Percentiles rank a stretch among this genome's conserved stretches.
Evolutionary conservation across 192 early-diverging fungal species (phyloP).

Genomic region (Podila epigama): DNA sequence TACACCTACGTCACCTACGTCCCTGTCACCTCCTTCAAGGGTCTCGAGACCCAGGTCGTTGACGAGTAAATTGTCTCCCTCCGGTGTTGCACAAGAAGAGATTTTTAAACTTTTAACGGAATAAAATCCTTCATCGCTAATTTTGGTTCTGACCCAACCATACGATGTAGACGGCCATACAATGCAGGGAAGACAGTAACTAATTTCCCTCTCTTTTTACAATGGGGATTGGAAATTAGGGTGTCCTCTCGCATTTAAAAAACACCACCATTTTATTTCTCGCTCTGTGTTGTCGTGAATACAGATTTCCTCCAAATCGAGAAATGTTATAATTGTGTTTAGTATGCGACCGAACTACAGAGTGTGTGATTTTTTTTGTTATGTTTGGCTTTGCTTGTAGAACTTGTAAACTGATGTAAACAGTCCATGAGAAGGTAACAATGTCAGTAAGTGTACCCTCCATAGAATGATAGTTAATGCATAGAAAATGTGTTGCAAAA

Average conservation of each 20-base stretch:
- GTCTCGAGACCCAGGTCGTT: constrained; percentile 74
- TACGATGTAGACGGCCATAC: constrained; percentile 14
- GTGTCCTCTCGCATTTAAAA: constrained; percentile 18
- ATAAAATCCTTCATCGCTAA: constrained; percentile 17
- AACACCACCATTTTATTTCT: neutral
- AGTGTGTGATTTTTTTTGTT: too few relatives aligned
- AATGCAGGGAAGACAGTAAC: constrained; percentile 9
- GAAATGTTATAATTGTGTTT: too few relatives aligned
- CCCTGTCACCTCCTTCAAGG: constrained; percentile 89
- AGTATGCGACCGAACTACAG: too few relatives aligned
- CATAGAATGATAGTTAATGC: too few relatives aligned
- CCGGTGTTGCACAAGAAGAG: neutral
- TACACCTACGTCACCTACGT: constrained; percentile 95
- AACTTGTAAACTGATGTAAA: too few relatives aligned
- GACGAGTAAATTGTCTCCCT: constrained; percentile 63
- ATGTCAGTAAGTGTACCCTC: too few relatives aligned
- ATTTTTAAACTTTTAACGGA: constrained; percentile 3
- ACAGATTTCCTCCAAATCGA: too few relatives aligned
- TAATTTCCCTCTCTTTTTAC: neutral
- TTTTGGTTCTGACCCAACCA: constrained; percentile 7
- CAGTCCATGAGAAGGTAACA: too few relatives aligned
- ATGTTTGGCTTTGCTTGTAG: too few relatives aligned
- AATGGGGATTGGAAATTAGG: neutral
- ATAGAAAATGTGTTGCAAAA: too few relatives aligned
- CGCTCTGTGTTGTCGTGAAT: constrained; percentile 2